These are phyloP conservation scores for Bipolaris gigantea DNA, from an alignment of 2,329 filamentous ascomycete species.

Conservation along the genomic window DNA sequence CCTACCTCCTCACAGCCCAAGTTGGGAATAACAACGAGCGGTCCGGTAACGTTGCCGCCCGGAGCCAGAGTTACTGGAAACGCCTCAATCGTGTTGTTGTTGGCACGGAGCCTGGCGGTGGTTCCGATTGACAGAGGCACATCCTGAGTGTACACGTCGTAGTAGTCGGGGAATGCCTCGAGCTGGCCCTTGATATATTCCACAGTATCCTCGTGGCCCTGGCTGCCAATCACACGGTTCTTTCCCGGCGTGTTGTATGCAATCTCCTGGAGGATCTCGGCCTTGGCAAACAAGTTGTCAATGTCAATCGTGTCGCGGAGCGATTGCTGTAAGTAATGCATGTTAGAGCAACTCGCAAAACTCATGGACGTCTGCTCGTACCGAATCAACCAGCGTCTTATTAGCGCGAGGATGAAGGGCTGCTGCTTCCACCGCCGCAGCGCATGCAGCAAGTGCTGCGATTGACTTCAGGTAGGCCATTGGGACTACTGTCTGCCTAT, in stretches of 20 bases:
- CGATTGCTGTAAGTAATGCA: constrained; percentile 16
- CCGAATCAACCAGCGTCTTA: constrained; percentile 32
- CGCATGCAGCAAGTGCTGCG: constrained; percentile 25
- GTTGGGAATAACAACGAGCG: constrained; percentile 38
- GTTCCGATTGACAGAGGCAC: constrained; percentile 28
- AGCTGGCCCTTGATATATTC: constrained; percentile 42
- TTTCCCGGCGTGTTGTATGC: constrained; percentile 45
- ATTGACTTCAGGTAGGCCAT: constrained; percentile 30
- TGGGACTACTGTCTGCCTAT: neutral
- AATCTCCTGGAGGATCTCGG: constrained; percentile 41
- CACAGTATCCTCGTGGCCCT: constrained; percentile 47
- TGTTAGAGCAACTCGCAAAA: neutral
- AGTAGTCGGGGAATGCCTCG: constrained; percentile 41
- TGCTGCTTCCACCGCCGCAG: constrained; percentile 23
- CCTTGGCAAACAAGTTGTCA: constrained; percentile 34
- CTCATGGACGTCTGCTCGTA: constrained; percentile 4
- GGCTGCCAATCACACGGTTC: constrained; percentile 47
- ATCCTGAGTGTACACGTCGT: constrained; percentile 40
- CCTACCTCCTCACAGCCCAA: constrained; percentile 40
- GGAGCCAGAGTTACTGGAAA: constrained; percentile 36
- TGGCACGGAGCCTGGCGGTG: constrained; percentile 33
- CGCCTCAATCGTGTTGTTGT: constrained; percentile 33
- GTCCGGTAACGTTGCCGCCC: constrained; percentile 34
- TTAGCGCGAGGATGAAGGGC: constrained; percentile 27
- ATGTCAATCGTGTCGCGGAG: constrained; percentile 30